Base-by-base conservation (phyloP, 106 monocot genomes). In the Alisma plantagoaquatica region DNA sequence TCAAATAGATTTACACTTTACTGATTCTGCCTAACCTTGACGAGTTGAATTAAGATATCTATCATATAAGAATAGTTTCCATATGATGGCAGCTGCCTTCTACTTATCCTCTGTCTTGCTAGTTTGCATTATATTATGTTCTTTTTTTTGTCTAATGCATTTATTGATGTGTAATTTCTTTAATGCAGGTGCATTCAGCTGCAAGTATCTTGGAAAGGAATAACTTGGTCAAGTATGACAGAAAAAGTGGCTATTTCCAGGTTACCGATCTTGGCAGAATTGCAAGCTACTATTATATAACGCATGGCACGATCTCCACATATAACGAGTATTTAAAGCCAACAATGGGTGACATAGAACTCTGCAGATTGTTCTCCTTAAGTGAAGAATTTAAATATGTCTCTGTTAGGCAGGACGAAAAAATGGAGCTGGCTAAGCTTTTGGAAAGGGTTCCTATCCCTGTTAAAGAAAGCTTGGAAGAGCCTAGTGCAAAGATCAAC, bases 381-480 rank as follows among this genome's bases (percentile, higher is more conserved):
- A 98, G 98, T 68, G 98, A 98, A 70, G 98, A 98, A 70, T 98
- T 98, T 56, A 98, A 98, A 43, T 98, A 98, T 70, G 78, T 98
- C 1, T 61, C 64, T 2, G 98, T 98, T 6, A 75, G 98, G 59
- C 89, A 85, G 70, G 98, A 98, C 72, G 98, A 98, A 76, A 98
- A 98, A 52, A 90, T 98, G 84, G 98, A 98, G 38, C 27, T 98
- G 57, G 90, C 90, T 26, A 98, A 98, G 76, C 85, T 98, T 31
- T 72, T 98, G 64, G 90, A 98, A 55, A 66, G 98, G 22, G 98
- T 98, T 30, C 98, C 98, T 22, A 98, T 98, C 59, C 98, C 98
- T 69, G 98, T 98, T 21, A 98, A 98, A 73, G 90, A 98, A 73
- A 86, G 98, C 51, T 64, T 98, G 49, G 98, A 98, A 60, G 98